phyloP scores from a whole-genome alignment of 768 basidiomycete species.

The Lentinula boryana region DNA sequence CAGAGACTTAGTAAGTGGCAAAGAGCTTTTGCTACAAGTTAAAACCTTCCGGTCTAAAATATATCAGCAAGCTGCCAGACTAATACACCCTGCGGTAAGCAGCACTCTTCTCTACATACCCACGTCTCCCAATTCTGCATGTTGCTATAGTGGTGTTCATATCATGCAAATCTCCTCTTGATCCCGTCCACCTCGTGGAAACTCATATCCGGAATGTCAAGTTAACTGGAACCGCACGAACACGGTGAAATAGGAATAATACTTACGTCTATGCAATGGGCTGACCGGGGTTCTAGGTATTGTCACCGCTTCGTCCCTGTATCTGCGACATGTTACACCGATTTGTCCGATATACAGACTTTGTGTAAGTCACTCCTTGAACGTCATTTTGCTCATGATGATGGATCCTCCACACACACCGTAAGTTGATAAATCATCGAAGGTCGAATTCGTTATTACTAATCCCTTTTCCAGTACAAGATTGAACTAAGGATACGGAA shows the following conservation, averaged over 20 bases:
- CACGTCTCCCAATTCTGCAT: not conserved
- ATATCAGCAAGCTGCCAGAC: slow-evolving; percentile 69
- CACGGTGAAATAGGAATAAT: slow-evolving; percentile 38
- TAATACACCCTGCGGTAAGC: slow-evolving; percentile 69
- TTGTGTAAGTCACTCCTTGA: slow-evolving; percentile 52
- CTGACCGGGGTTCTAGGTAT: slow-evolving; percentile 36
- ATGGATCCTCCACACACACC: slow-evolving; percentile 34
- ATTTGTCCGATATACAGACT: slow-evolving; percentile 59
- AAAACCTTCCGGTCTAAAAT: not conserved
- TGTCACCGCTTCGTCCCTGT: slow-evolving; percentile 70
- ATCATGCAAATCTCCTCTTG: slow-evolving; percentile 70
- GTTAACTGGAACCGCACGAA: slow-evolving; percentile 56
- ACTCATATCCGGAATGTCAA: slow-evolving; percentile 60
- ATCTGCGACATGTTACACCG: slow-evolving; percentile 60
- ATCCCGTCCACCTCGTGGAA: slow-evolving; percentile 65
- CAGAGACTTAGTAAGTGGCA: slow-evolving; percentile 55
- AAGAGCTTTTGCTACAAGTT: not conserved
- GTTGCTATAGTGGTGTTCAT: slow-evolving; percentile 63
- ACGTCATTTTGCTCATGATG: slow-evolving; percentile 42
- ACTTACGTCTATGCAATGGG: not conserved
- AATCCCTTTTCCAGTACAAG: slow-evolving; percentile 54
- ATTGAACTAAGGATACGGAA: slow-evolving; percentile 73
- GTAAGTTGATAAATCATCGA: slow-evolving; percentile 25
- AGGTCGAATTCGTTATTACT: not conserved
- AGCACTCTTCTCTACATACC: not conserved